phyloP scores from a whole-genome alignment of 257 asterid species.

The Fraxinus excelsior region DNA sequence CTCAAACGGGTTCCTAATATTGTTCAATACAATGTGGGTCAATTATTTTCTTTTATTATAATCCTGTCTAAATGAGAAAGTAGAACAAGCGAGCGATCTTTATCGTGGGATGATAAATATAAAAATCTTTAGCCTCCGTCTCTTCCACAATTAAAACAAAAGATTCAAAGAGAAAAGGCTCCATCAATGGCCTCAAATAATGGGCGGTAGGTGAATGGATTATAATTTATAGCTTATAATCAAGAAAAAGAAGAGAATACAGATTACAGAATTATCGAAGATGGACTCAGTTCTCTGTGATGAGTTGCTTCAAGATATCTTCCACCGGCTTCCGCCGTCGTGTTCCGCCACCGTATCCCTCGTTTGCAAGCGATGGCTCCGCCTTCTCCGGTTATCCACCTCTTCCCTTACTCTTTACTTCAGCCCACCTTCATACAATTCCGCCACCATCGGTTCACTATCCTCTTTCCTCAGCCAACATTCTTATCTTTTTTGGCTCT shows the following conservation, averaged over 20 bases:
- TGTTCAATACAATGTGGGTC: too few species aligned
- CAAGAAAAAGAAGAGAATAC: not conserved
- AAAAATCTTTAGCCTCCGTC: not conserved
- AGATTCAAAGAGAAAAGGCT: not conserved
- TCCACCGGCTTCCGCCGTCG: slow-evolving; percentile 71
- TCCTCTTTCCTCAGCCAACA: slow-evolving; percentile 50
- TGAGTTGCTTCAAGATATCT: slow-evolving; percentile 77
- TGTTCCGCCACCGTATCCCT: slow-evolving; percentile 55
- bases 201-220: slow-evolving; percentile 33
- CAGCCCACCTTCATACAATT: slow-evolving; percentile 29
- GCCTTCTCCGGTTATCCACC: slow-evolving; percentile 71
- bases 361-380: slow-evolving; percentile 67
- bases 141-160: not conserved
- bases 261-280: not conserved
- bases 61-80: too few species aligned
- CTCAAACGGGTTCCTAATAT: too few species aligned
- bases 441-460: slow-evolving; percentile 36
- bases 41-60: too few species aligned
- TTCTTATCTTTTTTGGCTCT: slow-evolving; percentile 56
- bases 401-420: slow-evolving; percentile 53
- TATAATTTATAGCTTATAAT: not conserved
- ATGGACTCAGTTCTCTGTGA: slow-evolving; percentile 80
- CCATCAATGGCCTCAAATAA: not conserved
- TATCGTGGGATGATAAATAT: not conserved
- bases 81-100: not conserved